Base-by-base conservation (phyloP, 177 flowering plant genomes). In the Tripterygium wilfordii region DNA sequence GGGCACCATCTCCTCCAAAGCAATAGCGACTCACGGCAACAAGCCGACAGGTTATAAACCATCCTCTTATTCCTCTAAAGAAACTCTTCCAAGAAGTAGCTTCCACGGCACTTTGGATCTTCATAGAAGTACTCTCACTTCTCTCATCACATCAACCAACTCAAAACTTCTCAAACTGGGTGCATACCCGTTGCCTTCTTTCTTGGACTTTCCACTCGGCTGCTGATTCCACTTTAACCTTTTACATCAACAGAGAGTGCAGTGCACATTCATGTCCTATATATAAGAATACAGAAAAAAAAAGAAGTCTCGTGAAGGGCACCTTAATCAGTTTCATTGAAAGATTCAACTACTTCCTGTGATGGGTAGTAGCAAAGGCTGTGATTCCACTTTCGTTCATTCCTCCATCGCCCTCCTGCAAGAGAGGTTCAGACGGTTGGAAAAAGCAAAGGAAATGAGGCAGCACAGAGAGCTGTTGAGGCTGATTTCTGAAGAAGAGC, bases 341-440 rank as follows among this genome's bases (percentile, higher is more conserved):
- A 5, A 19, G 23, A 27, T 29, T 29, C 17, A n/a, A 8, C 17
- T 35, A 26, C n/a, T n/a, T 35, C 10, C 28, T 31, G 14, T 53
- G 20, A 70, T 66, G 75, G 60, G 55, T 17, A 56, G 56, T n/a
- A n/a, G 37, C 53, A 50, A 24, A 50, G n/a, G 53, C 35, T 20
- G 56, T 20, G 57, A 60, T 36, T 36, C 43, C 21, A 38, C 45
- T 8, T 53, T 30, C 24, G 6, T 13, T 19, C 58, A 42, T 19
- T 63, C 71, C 46, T 67, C 76, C 42, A 63, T 67, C 36, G 61
- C 59, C 19, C 60, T 71, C 22, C 57, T 61, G 51, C 76, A 67
- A 41, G 72, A 67, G 44, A 67, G 76, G 60, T 71, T 71, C 32
- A 64, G 62, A 52, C 58, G 58, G 49, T 41, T 71, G 60, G 60